phyloP scores from a whole-genome alignment of 2,329 filamentous ascomycete genomes.

The Orbilia blumenaviensis region DNA sequence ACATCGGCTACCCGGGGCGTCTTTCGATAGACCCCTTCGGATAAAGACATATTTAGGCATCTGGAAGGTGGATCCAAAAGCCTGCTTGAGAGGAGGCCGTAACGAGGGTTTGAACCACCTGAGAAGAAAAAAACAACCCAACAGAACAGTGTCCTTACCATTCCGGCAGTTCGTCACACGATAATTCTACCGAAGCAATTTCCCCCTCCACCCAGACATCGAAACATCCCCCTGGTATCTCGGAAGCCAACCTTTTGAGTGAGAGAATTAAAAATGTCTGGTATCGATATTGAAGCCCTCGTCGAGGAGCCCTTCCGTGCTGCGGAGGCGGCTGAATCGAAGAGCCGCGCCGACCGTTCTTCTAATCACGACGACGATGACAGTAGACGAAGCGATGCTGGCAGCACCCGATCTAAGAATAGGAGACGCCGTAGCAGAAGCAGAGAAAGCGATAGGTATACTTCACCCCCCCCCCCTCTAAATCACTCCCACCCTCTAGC shows the following conservation, averaged over 20 bases:
- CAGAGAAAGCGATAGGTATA: constrained; percentile 53
- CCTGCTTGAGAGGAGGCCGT: background rate
- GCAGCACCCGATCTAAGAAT: constrained; percentile 43
- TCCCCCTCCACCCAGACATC: background rate
- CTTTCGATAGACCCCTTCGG: background rate
- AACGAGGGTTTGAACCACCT: constrained; percentile 39
- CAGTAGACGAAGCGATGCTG: constrained; percentile 46
- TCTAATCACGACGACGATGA: constrained; percentile 46
- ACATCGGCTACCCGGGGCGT: background rate
- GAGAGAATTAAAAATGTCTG: constrained; percentile 49
- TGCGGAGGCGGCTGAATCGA: constrained; percentile 49
- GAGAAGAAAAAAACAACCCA: background rate
- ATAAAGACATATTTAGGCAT: background rate
- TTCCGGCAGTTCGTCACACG: constrained; percentile 54
- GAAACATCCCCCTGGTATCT: background rate
- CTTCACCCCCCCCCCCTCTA: too few species aligned
- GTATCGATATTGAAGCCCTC: constrained; percentile 50
- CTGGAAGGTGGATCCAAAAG: background rate
- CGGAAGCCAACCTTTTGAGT: too few species aligned
- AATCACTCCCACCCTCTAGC: background rate
- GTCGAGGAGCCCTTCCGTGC: constrained; percentile 49
- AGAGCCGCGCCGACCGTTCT: constrained; percentile 44
- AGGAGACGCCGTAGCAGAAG: constrained; percentile 46
- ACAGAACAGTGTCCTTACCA: constrained; percentile 39
- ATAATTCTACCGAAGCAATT: constrained; percentile 19